Conservation (phyloP, 345 rosid species). For the Alliaria petiolata region DNA sequence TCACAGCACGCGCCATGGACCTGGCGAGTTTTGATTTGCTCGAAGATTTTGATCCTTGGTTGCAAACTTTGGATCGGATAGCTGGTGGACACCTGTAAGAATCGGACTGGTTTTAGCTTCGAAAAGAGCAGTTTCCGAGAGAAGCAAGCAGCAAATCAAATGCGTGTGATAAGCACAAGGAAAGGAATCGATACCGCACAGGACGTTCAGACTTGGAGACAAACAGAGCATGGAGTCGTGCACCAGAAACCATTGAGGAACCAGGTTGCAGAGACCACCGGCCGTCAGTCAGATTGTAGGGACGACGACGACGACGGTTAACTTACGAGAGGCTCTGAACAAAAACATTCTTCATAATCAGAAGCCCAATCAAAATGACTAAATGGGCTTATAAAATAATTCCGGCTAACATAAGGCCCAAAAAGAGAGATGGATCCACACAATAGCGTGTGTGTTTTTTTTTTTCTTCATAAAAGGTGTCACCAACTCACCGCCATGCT, state of each 20-base stretch:
- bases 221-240: conserved; percentile 16
- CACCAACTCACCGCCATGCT: no score
- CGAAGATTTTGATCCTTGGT: background rate
- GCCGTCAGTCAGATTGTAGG: background rate
- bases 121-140: background rate
- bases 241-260: background rate
- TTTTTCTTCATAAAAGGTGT: no score
- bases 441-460: no score
- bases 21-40: conserved; percentile 45
- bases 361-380: background rate
- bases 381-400: background rate
- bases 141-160: background rate
- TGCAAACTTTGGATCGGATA: background rate
- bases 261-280: background rate
- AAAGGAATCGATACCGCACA: background rate
- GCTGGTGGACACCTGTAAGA: background rate
- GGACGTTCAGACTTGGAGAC: conserved; percentile 1
- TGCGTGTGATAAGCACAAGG: background rate
- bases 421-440: background rate
- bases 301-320: background rate
- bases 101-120: background rate
- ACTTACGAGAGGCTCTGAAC: no score
- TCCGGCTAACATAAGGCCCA: background rate
- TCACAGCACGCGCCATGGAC: conserved; percentile 52
- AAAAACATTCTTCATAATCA: no score